phyloP scores from a whole-genome alignment of 768 basidiomycete species.

The Boletus pseudo-olivaceus region DNA sequence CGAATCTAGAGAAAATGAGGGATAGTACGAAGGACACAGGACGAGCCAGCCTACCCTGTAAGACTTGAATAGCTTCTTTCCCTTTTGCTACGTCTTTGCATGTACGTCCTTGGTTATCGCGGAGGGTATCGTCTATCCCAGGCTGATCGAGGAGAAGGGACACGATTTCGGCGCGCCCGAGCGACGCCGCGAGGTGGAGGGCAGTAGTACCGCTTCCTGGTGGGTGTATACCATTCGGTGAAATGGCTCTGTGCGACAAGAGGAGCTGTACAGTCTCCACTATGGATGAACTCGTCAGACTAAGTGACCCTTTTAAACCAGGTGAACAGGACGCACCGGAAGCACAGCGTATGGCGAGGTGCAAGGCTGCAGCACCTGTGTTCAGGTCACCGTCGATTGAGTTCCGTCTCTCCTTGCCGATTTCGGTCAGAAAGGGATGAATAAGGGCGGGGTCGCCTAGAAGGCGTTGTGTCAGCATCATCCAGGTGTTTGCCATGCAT shows the following conservation, averaged over 20 bases:
- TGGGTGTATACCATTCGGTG: constrained; percentile 75
- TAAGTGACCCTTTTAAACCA: not conserved
- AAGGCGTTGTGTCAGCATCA: not conserved
- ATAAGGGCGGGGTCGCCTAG: constrained; percentile 74
- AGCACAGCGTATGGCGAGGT: constrained; percentile 80
- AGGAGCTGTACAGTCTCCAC: constrained; percentile 67
- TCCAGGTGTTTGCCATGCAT: not conserved
- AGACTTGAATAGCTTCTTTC: constrained; percentile 59
- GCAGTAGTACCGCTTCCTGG: constrained; percentile 70
- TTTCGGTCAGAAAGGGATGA: constrained; percentile 78
- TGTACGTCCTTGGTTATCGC: constrained; percentile 64
- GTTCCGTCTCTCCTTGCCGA: constrained; percentile 59
- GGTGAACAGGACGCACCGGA: constrained; percentile 48
- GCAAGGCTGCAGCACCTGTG: constrained; percentile 70
- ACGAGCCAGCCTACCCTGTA: constrained; percentile 53
- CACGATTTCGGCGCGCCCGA: constrained; percentile 72
- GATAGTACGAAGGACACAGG: not conserved
- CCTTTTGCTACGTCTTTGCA: constrained; percentile 70
- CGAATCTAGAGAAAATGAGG: constrained; percentile 53
- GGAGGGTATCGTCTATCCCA: constrained; percentile 70
- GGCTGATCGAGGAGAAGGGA: constrained; percentile 76
- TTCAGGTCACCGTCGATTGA: constrained; percentile 50
- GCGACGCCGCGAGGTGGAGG: constrained; percentile 66
- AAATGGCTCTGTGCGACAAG: constrained; percentile 70
- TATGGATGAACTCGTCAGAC: constrained; percentile 24